Conservation (phyloP, 768 basidiomycete genomes). For the Ramaria sp. region DNA sequence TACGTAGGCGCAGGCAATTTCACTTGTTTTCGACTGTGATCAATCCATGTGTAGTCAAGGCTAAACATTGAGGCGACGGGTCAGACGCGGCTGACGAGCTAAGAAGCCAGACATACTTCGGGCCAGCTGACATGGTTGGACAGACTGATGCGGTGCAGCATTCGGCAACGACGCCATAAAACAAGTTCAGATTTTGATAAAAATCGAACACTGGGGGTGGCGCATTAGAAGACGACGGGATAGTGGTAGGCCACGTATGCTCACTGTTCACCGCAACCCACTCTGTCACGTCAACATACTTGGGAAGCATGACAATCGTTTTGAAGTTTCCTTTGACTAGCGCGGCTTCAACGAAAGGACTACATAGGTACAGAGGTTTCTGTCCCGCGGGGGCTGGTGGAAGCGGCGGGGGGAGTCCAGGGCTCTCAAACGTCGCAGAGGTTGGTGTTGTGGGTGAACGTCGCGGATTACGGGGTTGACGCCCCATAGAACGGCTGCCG, state of each 20-base stretch:
- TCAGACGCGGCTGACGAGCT: neutral
- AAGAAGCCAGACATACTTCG: conserved; percentile 47
- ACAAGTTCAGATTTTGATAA: conserved; percentile 93
- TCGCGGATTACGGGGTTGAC: conserved; percentile 57
- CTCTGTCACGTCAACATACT: conserved; percentile 92
- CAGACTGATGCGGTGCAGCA: conserved; percentile 85
- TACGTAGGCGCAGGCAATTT: conserved; percentile 89
- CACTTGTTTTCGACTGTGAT: conserved; percentile 80
- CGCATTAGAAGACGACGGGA: conserved; percentile 1
- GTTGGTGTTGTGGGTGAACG: conserved; percentile 62
- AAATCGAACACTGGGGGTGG: conserved; percentile 86
- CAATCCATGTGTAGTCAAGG: conserved; percentile 91
- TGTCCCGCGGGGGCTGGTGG: conserved; percentile 24
- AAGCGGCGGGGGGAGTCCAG: conserved; percentile 29
- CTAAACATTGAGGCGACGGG: conserved; percentile 26
- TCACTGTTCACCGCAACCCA: conserved; percentile 94
- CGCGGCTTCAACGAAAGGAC: conserved; percentile 90
- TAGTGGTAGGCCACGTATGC: conserved; percentile 17
- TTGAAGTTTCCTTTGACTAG: conserved; percentile 98
- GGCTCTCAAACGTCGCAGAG: conserved; percentile 44
- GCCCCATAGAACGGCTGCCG: conserved; percentile 62
- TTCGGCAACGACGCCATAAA: conserved; percentile 90
- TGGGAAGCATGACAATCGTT: conserved; percentile 93
- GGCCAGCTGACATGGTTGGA: conserved; percentile 86
- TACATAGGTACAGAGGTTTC: conserved; percentile 82